phyloP scores from a whole-genome alignment of 2,329 filamentous ascomycete species.

The Hypocrella siamensis region DNA sequence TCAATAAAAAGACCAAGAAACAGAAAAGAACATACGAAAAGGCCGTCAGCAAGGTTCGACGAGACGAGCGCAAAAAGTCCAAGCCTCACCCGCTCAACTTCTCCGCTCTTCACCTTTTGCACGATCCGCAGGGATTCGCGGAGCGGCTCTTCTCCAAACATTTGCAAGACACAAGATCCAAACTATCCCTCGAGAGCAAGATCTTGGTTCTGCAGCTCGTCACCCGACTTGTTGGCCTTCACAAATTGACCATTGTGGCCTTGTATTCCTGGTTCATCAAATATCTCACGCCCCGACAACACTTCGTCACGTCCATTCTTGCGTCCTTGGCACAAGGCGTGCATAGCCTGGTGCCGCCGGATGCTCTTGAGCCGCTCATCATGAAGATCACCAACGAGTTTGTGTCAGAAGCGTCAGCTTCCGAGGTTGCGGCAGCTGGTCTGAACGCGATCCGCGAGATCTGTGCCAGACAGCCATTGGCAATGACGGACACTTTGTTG shows the following conservation, averaged over 20 bases:
- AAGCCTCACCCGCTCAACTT: conserved; percentile 86
- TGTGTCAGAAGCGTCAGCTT: conserved; percentile 82
- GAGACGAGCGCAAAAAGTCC: conserved; percentile 73
- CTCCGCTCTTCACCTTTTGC: conserved; percentile 81
- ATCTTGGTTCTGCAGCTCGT: conserved; percentile 82
- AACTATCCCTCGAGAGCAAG: conserved; percentile 76
- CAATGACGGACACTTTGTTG: conserved; percentile 88
- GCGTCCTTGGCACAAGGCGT: conserved; percentile 85
- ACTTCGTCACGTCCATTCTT: conserved; percentile 81
- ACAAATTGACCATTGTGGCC: conserved; percentile 77
- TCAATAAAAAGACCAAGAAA: conserved; percentile 96
- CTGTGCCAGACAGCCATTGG: conserved; percentile 81
- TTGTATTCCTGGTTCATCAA: conserved; percentile 97
- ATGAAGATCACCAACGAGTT: conserved; percentile 98
- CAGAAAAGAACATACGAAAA: conserved; percentile 62
- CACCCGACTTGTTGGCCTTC: conserved; percentile 77
- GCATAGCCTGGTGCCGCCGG: conserved; percentile 81
- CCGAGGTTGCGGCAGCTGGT: conserved; percentile 81
- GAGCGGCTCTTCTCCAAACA: conserved; percentile 85
- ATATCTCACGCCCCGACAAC: conserved; percentile 74
- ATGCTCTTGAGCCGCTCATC: conserved; percentile 77
- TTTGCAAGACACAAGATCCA: conserved; percentile 71
- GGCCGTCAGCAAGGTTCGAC: conserved; percentile 70
- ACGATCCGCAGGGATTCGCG: conserved; percentile 88
- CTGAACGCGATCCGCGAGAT: conserved; percentile 92